phyloP scores from a whole-genome alignment of 306 rosid genomes.

The Trichosanthes cucumerina region DNA sequence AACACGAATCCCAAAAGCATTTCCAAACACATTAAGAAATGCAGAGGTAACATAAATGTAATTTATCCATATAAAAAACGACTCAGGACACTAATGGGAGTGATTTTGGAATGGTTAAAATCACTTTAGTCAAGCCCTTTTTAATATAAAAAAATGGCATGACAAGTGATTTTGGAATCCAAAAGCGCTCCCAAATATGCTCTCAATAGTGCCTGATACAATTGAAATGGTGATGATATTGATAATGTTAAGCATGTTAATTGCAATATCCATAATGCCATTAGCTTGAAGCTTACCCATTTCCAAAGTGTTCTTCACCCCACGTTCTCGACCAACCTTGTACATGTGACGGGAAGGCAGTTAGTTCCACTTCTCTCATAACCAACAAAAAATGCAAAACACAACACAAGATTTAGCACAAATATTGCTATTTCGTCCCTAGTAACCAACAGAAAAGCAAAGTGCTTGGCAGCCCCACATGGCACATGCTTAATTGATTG shows the following conservation, averaged over 20 bases:
- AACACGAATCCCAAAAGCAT: not conserved
- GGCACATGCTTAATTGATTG: not conserved
- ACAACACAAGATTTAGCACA: not conserved
- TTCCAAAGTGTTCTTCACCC: conserved; percentile 99
- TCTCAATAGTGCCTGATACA: not conserved
- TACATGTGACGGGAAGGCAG: conserved; percentile 15
- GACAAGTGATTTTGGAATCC: not conserved
- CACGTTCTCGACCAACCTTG: conserved; percentile 99
- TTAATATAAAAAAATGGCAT: too few relatives aligned
- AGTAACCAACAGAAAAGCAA: not conserved
- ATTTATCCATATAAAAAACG: not conserved
- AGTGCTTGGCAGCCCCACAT: not conserved
- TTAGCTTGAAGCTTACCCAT: conserved; percentile 46
- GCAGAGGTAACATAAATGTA: not conserved
- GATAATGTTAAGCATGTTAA: not conserved
- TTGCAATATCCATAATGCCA: not conserved
- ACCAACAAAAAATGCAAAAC: conserved; percentile 3
- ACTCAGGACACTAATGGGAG: too few relatives aligned
- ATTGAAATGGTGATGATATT: not conserved
- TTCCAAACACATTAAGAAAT: not conserved
- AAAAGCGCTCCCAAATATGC: too few relatives aligned
- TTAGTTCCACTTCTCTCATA: conserved; percentile 11
- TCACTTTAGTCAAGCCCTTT: too few relatives aligned
- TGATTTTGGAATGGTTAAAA: too few relatives aligned
- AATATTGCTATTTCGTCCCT: not conserved